Evolutionary conservation across 805 yeast genomes (phyloP).

Genomic region (Saccharomycopsis fibuligera): DNA sequence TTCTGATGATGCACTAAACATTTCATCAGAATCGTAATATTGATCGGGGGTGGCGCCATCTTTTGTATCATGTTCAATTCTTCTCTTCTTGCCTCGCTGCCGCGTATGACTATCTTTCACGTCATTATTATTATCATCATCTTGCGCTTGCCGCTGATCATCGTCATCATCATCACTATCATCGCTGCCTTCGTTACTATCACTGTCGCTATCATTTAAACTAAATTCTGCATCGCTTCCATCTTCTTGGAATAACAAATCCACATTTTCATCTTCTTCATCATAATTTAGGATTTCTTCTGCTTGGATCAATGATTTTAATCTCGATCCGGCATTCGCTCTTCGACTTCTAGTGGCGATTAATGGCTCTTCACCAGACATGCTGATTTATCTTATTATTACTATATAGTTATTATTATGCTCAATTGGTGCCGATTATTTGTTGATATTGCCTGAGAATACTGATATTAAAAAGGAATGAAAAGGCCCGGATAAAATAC

Average conservation of each 20-base stretch:
- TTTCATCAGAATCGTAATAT: slow-evolving; percentile 14
- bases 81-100: neutral
- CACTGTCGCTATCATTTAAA: slow-evolving; percentile 5
- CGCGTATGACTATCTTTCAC: slow-evolving; percentile 1
- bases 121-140: neutral
- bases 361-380: slow-evolving; percentile 55
- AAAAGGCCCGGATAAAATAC: too few species aligned
- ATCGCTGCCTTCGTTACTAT: slow-evolving; percentile 9
- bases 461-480: too few species aligned
- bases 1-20: slow-evolving; percentile 19
- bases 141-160: neutral
- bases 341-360: slow-evolving; percentile 74
- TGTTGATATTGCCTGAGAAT: too few species aligned
- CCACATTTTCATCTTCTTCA: slow-evolving; percentile 75
- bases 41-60: neutral
- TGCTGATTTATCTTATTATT: too few species aligned
- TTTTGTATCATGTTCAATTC: neutral
- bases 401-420: too few species aligned
- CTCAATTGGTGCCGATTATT: too few species aligned
- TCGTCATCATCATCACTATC: slow-evolving; percentile 12
- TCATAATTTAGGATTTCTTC: slow-evolving; percentile 42
- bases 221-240: slow-evolving; percentile 20
- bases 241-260: slow-evolving; percentile 53
- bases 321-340: slow-evolving; percentile 83
- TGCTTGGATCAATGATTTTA: slow-evolving; percentile 64